A percentile compares a stretch with the other conserved stretches of the same genome.
These are phyloP conservation scores for Rhodotorula sp. DNA, from an alignment of 1,284 basidiomycete genomes.

Conservation along the genomic window DNA sequence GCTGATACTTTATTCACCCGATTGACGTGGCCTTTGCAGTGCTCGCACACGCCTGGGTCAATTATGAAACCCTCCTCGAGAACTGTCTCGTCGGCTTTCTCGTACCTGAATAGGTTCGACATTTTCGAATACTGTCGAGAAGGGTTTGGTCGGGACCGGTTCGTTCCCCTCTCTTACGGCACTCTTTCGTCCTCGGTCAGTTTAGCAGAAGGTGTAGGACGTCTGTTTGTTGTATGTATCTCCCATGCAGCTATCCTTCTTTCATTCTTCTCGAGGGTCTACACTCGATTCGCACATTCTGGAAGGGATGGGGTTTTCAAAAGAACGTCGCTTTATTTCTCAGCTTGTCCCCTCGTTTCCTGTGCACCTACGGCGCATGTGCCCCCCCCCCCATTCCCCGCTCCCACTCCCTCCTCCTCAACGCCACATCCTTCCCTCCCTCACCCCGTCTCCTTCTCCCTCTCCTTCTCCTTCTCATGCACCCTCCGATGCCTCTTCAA, in stretches of 20 bases:
- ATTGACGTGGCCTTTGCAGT: conserved; percentile 44
- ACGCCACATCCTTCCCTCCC: no score
- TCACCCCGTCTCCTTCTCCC: not conserved
- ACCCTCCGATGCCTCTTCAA: conserved; percentile 33
- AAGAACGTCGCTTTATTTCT: no score
- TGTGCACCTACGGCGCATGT: not conserved
- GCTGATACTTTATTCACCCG: not conserved
- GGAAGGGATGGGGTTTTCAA: no score
- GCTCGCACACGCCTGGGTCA: conserved; percentile 81
- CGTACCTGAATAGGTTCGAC: conserved; percentile 49
- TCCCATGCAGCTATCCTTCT: not conserved
- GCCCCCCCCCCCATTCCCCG: not conserved
- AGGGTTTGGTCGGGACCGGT: not conserved
- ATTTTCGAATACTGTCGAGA: not conserved
- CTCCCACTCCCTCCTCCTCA: not conserved
- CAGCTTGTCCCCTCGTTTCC: no score
- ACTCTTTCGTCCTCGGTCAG: not conserved
- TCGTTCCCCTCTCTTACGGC: not conserved
- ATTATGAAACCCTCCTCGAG: conserved; percentile 88
- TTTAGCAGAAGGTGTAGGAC: no score
- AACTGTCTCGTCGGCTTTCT: conserved; percentile 85
- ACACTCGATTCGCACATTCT: no score
- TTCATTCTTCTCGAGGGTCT: not conserved
- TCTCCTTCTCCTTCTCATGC: conserved; percentile 21
- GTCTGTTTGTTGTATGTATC: no score